Conservation (phyloP, 2,329 filamentous ascomycete species). For the Cercospora canescens region DNA sequence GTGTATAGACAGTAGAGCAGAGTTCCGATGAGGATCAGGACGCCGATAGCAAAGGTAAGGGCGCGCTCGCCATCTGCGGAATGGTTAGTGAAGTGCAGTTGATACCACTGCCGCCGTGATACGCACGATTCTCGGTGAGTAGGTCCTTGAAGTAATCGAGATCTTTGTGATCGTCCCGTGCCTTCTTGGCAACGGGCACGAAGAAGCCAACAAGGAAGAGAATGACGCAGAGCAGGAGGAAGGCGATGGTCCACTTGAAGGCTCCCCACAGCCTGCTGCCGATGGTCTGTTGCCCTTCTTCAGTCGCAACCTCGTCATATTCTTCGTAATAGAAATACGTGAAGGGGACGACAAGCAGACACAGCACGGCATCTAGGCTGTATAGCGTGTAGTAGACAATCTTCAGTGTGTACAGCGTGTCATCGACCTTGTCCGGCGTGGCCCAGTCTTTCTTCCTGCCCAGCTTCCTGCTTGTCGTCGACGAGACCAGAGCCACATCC, state of each 20-base stretch:
- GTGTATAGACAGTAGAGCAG: constrained; percentile 88
- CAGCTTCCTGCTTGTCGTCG: constrained; percentile 72
- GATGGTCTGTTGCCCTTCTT: constrained; percentile 73
- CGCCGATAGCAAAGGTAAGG: constrained; percentile 81
- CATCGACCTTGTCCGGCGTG: constrained; percentile 73
- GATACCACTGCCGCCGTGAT: background rate
- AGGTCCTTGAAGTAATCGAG: constrained; percentile 90
- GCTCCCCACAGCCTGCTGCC: constrained; percentile 76
- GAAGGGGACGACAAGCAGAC: constrained; percentile 87
- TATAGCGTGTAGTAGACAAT: constrained; percentile 93
- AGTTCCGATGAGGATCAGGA: constrained; percentile 85
- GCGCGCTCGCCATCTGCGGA: constrained; percentile 78
- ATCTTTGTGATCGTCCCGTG: constrained; percentile 66
- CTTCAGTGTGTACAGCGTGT: constrained; percentile 77
- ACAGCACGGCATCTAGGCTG: constrained; percentile 85
- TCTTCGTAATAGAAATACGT: constrained; percentile 99
- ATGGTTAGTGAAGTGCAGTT: constrained; percentile 13
- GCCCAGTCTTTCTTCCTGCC: constrained; percentile 95
- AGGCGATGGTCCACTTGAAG: constrained; percentile 85
- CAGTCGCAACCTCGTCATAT: constrained; percentile 85
- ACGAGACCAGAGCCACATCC: constrained; percentile 91
- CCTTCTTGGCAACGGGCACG: constrained; percentile 73
- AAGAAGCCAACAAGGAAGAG: constrained; percentile 94
- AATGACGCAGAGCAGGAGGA: constrained; percentile 75
- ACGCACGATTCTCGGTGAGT: constrained; percentile 74